Evolutionary conservation across 208 protist genomes (phyloP).

Genomic region (Crithidia acanthocephali): DNA sequence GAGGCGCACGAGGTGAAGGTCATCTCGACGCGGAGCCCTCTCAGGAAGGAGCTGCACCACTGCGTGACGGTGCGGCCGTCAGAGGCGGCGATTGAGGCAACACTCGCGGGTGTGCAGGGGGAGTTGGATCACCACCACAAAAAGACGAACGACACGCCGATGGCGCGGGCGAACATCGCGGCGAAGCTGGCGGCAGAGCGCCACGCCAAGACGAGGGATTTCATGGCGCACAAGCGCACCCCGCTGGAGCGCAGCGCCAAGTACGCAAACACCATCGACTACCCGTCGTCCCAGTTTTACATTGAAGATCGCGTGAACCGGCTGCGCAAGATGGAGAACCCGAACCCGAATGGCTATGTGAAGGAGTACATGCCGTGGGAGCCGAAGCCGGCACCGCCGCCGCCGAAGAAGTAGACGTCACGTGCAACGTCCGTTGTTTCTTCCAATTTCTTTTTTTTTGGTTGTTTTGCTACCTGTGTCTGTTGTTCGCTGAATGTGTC

Average conservation of each 20-base stretch:
- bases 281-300: conserved; percentile 25
- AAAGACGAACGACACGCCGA: conserved; percentile 43
- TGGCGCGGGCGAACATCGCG: conserved; percentile 72
- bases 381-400: conserved; percentile 28
- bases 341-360: conserved; percentile 73
- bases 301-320: conserved; percentile 33
- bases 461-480: background rate
- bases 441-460: no score
- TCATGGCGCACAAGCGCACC: conserved; percentile 45
- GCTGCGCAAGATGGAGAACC: conserved; percentile 56
- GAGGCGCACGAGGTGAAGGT: conserved; percentile 38
- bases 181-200: conserved; percentile 58
- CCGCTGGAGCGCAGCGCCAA: conserved; percentile 20
- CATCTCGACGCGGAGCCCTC: conserved; percentile 25
- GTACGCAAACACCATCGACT: conserved; percentile 33
- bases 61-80: conserved; percentile 41
- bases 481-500: background rate
- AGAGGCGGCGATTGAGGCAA: conserved; percentile 25
- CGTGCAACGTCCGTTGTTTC: no score
- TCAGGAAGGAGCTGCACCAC: conserved; percentile 24
- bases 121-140: conserved; percentile 38
- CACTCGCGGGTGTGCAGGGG: conserved; percentile 39
- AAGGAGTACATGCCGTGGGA: conserved; percentile 65
- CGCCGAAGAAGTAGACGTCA: conserved; percentile 51
- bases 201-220: conserved; percentile 66